Base-by-base conservation (phyloP, 345 rosid species). In the Litchi chinensis region DNA sequence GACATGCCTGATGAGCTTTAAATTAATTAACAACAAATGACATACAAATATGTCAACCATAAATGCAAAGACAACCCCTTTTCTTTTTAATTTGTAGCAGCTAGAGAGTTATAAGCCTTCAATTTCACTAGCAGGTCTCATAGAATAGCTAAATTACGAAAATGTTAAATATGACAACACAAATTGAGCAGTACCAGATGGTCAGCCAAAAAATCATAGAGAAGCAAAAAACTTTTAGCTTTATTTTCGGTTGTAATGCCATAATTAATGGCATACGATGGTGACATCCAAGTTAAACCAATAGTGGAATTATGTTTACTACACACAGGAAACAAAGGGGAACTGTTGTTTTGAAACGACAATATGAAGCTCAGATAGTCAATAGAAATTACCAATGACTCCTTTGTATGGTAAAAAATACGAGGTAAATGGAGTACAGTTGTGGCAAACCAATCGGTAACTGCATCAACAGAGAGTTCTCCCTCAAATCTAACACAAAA, bases 401-500 rank as follows among this genome's bases (percentile, higher is more conserved):
- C 99, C 88, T 87, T 92, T 67, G 97, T 85, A 78, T 92, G 80
- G 86, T 90, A 95, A 74, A 88, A 89, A 84, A 95, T 90, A 81
- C 98, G 93, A 74, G 99, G 99, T 79, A 95, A 89, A 63, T 83
- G 77, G 68, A 95, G 91, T 52, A 93, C 80, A 41, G 80, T 65
- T 48, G 92, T 90, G 2, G 98, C 93, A 84, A 93, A 88, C 99
- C 99, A 93, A 85, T 93, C 93, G 6, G 90, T 86, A 69, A 95
- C 84, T 67, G 93, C 90, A 85, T 95, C 97, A 59, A 86, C 79
- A 59, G 95, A 92, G 40, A 89, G 86, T 77, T 89, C 92, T 73
- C 93, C 97, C 76, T 85, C 91, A 89, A 87, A 91, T 91, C 98
- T 95, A 81, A 70, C 76, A 79, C 40, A 76, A 44, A 81, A 11